Percentiles rank a stretch among this genome's conserved stretches.
These are phyloP conservation scores for Botryosphaeria dothidea DNA, from an alignment of 2,329 filamentous ascomycete genomes.

Conservation along the genomic window DNA sequence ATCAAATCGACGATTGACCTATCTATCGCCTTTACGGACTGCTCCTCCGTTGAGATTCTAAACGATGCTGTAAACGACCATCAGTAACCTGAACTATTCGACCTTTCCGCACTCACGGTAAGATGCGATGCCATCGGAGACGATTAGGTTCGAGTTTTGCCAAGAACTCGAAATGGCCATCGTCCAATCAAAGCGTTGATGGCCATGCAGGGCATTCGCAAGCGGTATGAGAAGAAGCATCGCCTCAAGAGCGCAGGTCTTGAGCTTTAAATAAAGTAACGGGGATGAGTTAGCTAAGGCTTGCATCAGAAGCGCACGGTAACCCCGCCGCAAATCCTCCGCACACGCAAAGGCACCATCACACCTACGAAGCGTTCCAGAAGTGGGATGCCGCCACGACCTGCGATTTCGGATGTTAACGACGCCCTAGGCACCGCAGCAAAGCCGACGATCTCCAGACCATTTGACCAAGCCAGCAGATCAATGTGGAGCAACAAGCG, in stretches of 20 bases:
- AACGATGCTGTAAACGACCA: too few relatives aligned
- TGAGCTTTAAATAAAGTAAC: not conserved
- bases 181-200: not conserved
- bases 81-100: too few relatives aligned
- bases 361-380: not conserved
- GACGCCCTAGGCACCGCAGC: not conserved
- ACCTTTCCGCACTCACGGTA: too few relatives aligned
- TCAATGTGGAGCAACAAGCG: not conserved
- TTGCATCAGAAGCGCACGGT: not conserved
- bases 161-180: too few relatives aligned
- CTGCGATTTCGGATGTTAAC: constrained; percentile 8
- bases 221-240: not conserved
- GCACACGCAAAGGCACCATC: not conserved
- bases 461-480: not conserved
- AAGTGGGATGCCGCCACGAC: not conserved
- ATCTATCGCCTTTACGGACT: too few relatives aligned
- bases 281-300: not conserved
- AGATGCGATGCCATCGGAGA: too few relatives aligned
- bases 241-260: not conserved
- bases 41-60: too few relatives aligned
- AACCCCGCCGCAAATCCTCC: constrained; percentile 13
- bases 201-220: not conserved
- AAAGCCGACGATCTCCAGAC: constrained; percentile 2
- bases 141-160: too few relatives aligned
- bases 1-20: too few relatives aligned